phyloP scores from a whole-genome alignment of 2,329 filamentous ascomycete genomes.

The Beauveria varroae region DNA sequence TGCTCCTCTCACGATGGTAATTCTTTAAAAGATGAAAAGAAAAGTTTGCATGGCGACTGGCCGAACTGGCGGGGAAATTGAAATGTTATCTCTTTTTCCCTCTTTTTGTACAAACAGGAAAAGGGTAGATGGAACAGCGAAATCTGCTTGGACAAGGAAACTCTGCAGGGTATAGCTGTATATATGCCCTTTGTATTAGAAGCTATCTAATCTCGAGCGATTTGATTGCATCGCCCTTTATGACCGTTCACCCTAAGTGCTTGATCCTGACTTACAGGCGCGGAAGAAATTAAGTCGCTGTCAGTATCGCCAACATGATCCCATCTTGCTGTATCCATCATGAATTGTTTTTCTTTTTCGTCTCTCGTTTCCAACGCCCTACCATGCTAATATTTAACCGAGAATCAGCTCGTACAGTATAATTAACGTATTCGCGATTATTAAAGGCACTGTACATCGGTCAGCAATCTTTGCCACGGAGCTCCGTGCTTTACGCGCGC shows the following conservation, averaged over 20 bases:
- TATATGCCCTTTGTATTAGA: conserved; percentile 10
- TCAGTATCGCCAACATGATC: background rate
- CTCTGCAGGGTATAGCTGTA: conserved; percentile 1
- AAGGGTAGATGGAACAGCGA: conserved; percentile 1
- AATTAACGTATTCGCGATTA: conserved; percentile 67
- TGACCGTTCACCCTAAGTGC: background rate
- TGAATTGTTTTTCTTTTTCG: background rate
- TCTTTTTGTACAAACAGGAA: background rate
- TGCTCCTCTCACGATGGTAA: conserved; percentile 38
- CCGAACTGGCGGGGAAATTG: background rate
- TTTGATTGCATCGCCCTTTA: conserved; percentile 3
- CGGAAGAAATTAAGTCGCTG: background rate
- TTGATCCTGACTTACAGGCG: background rate
- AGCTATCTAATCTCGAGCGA: conserved; percentile 3
- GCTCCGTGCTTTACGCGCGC: conserved; percentile 25
- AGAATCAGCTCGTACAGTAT: conserved; percentile 68
- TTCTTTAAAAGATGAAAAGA: conserved; percentile 11
- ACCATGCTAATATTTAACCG: conserved; percentile 37
- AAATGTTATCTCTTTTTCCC: background rate
- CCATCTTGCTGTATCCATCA: background rate
- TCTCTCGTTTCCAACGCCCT: background rate
- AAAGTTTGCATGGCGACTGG: conserved; percentile 5
- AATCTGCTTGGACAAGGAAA: background rate
- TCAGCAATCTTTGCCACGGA: background rate
- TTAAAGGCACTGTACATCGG: conserved; percentile 57